phyloP scores from a whole-genome alignment of 805 yeast genomes.

The Danielia oregonensis region DNA sequence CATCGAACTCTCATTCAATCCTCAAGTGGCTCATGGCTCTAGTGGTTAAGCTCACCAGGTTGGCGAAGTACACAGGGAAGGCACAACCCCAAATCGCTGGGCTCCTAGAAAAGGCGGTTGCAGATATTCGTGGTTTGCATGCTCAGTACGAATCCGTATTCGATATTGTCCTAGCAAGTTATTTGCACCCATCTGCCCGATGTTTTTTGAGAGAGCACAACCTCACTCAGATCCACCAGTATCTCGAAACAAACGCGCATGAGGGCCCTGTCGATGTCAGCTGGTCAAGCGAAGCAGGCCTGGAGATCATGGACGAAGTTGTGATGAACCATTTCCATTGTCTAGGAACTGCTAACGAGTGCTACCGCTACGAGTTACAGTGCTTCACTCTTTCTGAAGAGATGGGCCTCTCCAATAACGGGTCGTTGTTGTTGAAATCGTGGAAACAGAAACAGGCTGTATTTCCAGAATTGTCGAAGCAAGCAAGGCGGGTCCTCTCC shows the following conservation, averaged over 20 bases:
- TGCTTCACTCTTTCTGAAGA: too few species aligned
- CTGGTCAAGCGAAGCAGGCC: constrained; percentile 2
- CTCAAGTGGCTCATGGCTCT: constrained; percentile 21
- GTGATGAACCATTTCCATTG: constrained; percentile 25
- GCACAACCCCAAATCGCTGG: constrained; percentile 2
- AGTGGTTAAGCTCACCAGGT: constrained; percentile 14
- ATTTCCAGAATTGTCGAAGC: constrained; percentile 13
- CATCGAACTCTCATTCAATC: constrained; percentile 13
- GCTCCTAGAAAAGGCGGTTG: constrained; percentile 6
- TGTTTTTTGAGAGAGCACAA: constrained; percentile 17
- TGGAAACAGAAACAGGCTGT: constrained; percentile 18
- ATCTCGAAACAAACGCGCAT: constrained; percentile 5
- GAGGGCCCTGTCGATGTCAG: constrained; percentile 1
- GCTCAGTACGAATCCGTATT: constrained; percentile 11
- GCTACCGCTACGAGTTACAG: constrained; percentile 22
- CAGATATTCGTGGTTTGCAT: constrained; percentile 10
- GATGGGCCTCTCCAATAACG: too few species aligned
- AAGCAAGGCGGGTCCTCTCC: constrained; percentile 14
- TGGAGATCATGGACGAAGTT: constrained; percentile 16
- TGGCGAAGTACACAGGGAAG: constrained; percentile 4
- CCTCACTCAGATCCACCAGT: constrained; percentile 10
- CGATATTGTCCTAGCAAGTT: constrained; percentile 14
- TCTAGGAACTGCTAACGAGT: constrained; percentile 24
- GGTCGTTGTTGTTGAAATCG: constrained; percentile 15
- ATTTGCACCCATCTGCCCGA: constrained; percentile 23